Conservation (phyloP, 345 rosid genomes). For the Pistacia integerrima region DNA sequence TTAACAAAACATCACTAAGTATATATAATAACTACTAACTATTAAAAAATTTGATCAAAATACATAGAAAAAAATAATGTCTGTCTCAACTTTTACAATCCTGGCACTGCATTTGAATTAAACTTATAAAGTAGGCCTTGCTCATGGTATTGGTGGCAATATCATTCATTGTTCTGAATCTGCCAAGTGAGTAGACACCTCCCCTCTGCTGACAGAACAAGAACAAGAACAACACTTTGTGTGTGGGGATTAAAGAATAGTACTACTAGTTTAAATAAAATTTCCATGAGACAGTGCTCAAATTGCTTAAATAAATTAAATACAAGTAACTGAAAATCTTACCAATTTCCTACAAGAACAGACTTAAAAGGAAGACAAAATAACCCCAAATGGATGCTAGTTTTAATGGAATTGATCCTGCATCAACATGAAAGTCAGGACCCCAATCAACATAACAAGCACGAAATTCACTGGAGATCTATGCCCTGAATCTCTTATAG, state of each 20-base stretch:
- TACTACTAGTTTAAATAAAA: neutral
- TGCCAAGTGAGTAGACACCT: neutral
- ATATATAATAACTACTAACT: no score
- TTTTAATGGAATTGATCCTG: constrained; percentile 27
- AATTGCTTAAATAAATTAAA: neutral
- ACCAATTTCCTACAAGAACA: constrained; percentile 16
- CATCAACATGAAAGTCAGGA: constrained; percentile 40
- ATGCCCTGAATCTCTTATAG: constrained; percentile 43
- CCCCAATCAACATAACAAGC: constrained; percentile 27
- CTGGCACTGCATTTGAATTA: neutral
- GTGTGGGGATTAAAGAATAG: neutral
- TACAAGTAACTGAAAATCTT: constrained; percentile 2
- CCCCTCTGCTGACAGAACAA: neutral
- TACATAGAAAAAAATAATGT: neutral
- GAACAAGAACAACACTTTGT: neutral
- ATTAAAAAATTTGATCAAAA: no score
- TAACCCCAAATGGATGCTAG: neutral
- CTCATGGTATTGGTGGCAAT: neutral
- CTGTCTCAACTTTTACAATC: constrained; percentile 1
- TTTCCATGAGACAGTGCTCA: neutral
- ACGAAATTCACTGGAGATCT: constrained; percentile 28
- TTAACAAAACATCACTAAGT: no score
- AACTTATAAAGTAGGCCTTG: neutral
- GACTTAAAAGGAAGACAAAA: neutral
- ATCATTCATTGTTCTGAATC: constrained; percentile 7